Base-by-base conservation (phyloP, 129 eudicot species). In the Pseudognaphalium luteoalbum region DNA sequence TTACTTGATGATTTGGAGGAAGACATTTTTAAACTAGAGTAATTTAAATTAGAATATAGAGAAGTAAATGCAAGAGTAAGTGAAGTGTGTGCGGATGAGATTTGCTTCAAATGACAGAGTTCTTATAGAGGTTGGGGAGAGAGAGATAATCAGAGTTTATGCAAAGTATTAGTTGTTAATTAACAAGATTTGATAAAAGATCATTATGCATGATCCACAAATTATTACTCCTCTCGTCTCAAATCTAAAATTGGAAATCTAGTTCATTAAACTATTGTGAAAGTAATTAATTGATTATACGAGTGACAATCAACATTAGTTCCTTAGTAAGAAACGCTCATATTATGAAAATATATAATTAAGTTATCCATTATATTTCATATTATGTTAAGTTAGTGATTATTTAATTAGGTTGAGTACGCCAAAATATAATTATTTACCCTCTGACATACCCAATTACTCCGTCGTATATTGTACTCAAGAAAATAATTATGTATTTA, bases 1-100 rank as follows among this genome's bases (percentile, higher is more conserved):
- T 88, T 75, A 22, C 60, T 51, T 71, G 91, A 80, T n/a, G 88
- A 67, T 81, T 80, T 89, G 8, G 85, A 62, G 69, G 86, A 30
- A 54, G 88, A 78, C 86, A 86, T 60, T 32, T 37, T 70, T 34
- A 17, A 30, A 39, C 15, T 6, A 66, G 70, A 17, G 78, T 33
- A 57, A 17, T 50, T 25, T 25, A 25, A 25, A 25, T 25, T 25
- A 25, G 3, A 56, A 33, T 71, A 28, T 68, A 44, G 52, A 44
- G 52, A 44, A 12, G 17, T 44, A 44, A 44, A 52, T 60, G 59
- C 28, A 39, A n/a, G 79, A 73, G 68, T 70, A 69, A 71, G 68
- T 70, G 74, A 71, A 71, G 85, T 71, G 14, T 78, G 85, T 71
- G 14, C 75, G 76, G 60, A 76, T 78, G 75, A 73, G 71, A 82